Conservation (phyloP, 805 yeast genomes). For the Candida morakotiae region DNA sequence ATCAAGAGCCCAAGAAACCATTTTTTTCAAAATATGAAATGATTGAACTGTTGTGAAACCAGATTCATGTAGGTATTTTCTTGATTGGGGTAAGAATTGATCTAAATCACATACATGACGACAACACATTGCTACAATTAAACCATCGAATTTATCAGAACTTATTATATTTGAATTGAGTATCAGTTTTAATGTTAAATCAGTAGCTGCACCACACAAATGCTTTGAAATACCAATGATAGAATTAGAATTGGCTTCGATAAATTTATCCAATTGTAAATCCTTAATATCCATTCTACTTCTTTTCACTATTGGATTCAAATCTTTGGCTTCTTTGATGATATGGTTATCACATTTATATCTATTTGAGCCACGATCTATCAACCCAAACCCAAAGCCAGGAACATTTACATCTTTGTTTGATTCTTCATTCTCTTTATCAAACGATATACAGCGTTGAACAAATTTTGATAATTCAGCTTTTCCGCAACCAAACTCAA, state of each 20-base stretch:
- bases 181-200: conserved; percentile 69
- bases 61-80: conserved; percentile 28
- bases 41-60: conserved; percentile 32
- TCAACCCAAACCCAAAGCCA: conserved; percentile 48
- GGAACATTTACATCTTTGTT: no score
- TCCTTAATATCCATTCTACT: conserved; percentile 80
- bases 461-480: conserved; percentile 76
- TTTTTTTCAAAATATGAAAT: conserved; percentile 50
- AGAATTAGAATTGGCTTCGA: conserved; percentile 19
- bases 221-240: conserved; percentile 78
- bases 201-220: conserved; percentile 93
- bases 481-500: conserved; percentile 91
- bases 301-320: conserved; percentile 40
- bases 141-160: conserved; percentile 41
- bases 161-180: conserved; percentile 29
- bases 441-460: conserved; percentile 28
- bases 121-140: conserved; percentile 89
- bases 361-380: conserved; percentile 75
- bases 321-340: conserved; percentile 23
- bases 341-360: conserved; percentile 76
- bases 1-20: conserved; percentile 88
- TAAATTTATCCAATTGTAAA: conserved; percentile 46
- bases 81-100: conserved; percentile 48
- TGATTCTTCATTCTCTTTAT: neutral
- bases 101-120: conserved; percentile 73